Evolutionary conservation across 1,139 yeast genomes (phyloP), one percentile per base, ranked within the genome.

Genomic region (Spathaspora jeffriesii): DNA sequence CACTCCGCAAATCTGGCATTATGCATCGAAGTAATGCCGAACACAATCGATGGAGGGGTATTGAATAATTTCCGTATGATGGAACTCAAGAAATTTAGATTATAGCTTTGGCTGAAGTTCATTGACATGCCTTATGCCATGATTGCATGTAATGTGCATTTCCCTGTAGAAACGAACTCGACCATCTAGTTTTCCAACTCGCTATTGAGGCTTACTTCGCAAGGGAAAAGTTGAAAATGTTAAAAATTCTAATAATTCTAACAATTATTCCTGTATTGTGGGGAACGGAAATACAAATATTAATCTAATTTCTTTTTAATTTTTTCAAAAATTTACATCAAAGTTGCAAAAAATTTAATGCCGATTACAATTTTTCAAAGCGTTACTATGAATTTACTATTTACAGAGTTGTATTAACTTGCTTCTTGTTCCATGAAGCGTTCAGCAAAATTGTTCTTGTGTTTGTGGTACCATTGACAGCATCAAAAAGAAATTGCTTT

Each of bases 391-490:
- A n/a, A 14, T 30, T 14, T 34, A 18, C 38, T 34, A 34, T 34
- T 17, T 34, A 34, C 38, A 34, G 22, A 34, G 38, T 14, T 30
- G 17, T 34, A 34, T 17, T 5, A 38, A 13, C 23, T 30, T 28
- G 20, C 32, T 43, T 40, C 41, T 50, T 45, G 28, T 47, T 60
- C 76, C 76, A 70, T 49, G 63, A 68, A 42, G 75, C 73, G 34
- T 62, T 60, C 22, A 63, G 60, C 40, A 69, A 61, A 42, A 70
- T 54, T 32, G 43, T 60, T 49, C 63, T 59, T 41, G 67, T 53
- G 46, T 61, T 46, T 51, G 56, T 55, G 44, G 59, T 47, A 9
- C 72, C 71, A 47, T 56, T 58, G 17, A 68, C 68, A 42, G 64
- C 63, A 37, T 67, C 67, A 43, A 61, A 63, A 51, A 70, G 56